A percentile compares a stretch with the other conserved stretches of the same genome.
Conservation (phyloP, 805 yeast genomes). For the Peterozyma xylosa region DNA sequence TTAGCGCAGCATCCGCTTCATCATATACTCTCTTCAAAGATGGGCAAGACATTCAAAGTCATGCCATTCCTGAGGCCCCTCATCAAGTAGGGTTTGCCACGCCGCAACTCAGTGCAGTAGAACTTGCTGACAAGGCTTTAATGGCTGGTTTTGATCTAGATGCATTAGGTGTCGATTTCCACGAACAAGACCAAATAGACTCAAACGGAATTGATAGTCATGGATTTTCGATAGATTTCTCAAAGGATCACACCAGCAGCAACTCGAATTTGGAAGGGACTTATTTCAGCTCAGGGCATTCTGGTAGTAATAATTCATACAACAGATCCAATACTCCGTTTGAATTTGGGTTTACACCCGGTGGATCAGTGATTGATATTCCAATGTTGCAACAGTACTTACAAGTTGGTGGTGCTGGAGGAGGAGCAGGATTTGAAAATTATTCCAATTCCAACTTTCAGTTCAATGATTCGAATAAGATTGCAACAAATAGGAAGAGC, state of each 20-base stretch:
- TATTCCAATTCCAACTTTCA: conserved; percentile 1
- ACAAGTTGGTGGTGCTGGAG: conserved; percentile 30
- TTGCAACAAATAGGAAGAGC: conserved; percentile 11
- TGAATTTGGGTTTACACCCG: conserved; percentile 16
- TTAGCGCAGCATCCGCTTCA: conserved; percentile 53
- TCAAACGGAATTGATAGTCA: not conserved
- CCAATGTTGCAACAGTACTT: conserved; percentile 30
- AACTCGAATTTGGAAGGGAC: conserved; percentile 1
- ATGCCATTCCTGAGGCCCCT: conserved; percentile 36
- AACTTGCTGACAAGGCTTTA: conserved; percentile 25
- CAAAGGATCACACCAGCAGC: not conserved
- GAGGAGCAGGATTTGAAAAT: conserved; percentile 29
- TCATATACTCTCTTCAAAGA: conserved; percentile 52
- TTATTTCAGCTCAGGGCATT: not conserved
- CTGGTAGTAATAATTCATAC: not conserved
- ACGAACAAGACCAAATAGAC: not conserved
- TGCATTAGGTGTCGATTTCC: conserved; percentile 20
- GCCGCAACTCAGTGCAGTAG: conserved; percentile 59
- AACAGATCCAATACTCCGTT: conserved; percentile 14
- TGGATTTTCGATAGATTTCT: not conserved
- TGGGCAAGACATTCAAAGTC: conserved; percentile 23
- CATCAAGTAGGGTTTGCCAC: conserved; percentile 75
- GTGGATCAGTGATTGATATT: conserved; percentile 20
- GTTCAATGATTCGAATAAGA: conserved; percentile 1
- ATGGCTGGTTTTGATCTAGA: conserved; percentile 29